phyloP scores from a whole-genome alignment of 352 stramenopile species.

The Globisporangium cylindrosporum region DNA sequence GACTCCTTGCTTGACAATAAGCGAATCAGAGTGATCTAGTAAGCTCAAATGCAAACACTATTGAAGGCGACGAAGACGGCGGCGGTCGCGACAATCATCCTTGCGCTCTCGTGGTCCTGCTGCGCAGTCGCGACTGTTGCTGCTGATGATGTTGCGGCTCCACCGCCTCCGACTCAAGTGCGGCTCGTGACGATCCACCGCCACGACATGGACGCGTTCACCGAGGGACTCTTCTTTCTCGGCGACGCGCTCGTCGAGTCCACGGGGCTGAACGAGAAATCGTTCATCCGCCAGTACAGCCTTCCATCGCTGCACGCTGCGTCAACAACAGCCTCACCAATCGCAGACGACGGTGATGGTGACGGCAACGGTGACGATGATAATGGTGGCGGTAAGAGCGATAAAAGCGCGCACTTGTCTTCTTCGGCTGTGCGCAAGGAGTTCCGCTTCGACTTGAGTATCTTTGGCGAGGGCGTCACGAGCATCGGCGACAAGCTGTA shows the following conservation, averaged over 20 bases:
- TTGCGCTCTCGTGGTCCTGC: slow-evolving; percentile 1
- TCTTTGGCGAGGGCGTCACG: slow-evolving; percentile 83
- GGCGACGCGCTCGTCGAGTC: slow-evolving; percentile 66
- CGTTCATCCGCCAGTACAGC: slow-evolving; percentile 71
- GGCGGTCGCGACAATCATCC: neutral
- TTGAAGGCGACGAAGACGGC: neutral
- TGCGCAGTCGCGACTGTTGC: neutral
- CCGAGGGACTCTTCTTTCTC: slow-evolving; percentile 70
- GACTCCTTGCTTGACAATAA: neutral
- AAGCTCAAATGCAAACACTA: neutral
- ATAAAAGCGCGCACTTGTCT: neutral
- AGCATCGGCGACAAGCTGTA: slow-evolving; percentile 72
- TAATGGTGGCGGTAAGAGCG: neutral
- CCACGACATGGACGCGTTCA: slow-evolving; percentile 69
- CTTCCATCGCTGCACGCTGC: slow-evolving; percentile 15
- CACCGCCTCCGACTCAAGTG: slow-evolving; percentile 30
- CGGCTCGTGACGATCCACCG: slow-evolving; percentile 58
- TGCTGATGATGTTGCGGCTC: slow-evolving; percentile 17
- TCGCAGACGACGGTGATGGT: neutral
- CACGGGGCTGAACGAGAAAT: slow-evolving; percentile 58
- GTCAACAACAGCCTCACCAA: neutral
- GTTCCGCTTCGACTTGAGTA: slow-evolving; percentile 47
- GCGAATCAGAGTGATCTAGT: neutral
- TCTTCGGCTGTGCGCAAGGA: slow-evolving; percentile 29
- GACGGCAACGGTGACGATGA: neutral